Base-by-base conservation (phyloP, 768 basidiomycete species). In the Phylloporus scabripes region DNA sequence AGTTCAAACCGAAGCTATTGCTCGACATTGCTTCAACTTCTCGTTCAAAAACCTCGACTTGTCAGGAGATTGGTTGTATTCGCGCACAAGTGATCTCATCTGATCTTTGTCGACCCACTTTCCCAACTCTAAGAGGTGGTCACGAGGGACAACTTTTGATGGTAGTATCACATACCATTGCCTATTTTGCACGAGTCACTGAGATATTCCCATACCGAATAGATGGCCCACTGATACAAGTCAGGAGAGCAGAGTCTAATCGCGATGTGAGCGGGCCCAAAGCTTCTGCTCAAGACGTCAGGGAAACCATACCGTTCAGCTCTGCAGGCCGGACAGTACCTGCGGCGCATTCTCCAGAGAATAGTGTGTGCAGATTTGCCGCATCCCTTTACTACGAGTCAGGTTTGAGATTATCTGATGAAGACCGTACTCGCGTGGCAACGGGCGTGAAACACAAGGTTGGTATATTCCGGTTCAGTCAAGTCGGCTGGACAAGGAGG, bases 401-500 rank as follows among this genome's bases (percentile, higher is more conserved):
- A 46, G 15, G 1, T 21, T 37, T 23, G 7, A 3, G 17, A 38
- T 0, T 0, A 9, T 6, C 8, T 28, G 11, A 38, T 5, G n/a
- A 21, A 11, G 18, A 17, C 11, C 21, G 21, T 29, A 50, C 52
- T 23, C 31, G 54, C 59, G 26, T 57, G 39, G 42, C 52, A 79
- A 10, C 48, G 51, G 12, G 53, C n/a, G 11, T 21, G 37, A 31
- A 61, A 78, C 9, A 65, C 67, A n/a, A 80, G 69, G 49, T 66
- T 69, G 8, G 72, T 68, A 49, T 73, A 78, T 46, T 74, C 67
- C 0, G 66, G 68, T 50, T 79, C 77, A 15, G 57, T 66, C 46
- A 79, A 56, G 56, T 79, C 77, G 3, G 47, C 39, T 0, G 76
- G 78, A 46, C 74, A 74, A 7, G 61, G 47, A 1, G 78, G 78